Evolutionary conservation across 148 eudicot species (phyloP).

Genomic region (Vaccinium myrtillus): DNA sequence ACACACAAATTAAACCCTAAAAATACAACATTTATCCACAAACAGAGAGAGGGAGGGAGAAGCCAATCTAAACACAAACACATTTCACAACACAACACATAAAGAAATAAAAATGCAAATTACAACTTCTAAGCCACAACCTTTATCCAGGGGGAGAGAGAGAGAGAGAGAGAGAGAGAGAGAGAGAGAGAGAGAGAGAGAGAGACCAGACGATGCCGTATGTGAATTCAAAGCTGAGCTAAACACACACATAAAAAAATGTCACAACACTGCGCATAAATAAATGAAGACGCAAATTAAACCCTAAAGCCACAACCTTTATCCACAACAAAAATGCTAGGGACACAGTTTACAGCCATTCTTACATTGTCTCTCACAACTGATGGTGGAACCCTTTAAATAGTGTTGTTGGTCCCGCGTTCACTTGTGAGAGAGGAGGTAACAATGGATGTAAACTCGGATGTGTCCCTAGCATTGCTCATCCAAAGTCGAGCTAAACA

Average conservation of each 20-base stretch:
- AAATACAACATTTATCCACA: background rate
- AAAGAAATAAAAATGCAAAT: background rate
- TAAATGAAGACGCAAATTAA: background rate
- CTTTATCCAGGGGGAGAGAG: no score
- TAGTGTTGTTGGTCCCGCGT: no score
- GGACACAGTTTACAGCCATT: no score
- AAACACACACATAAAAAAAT: constrained; percentile 10
- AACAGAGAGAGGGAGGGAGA: background rate
- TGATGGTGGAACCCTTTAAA: no score
- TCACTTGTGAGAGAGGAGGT: no score
- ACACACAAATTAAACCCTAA: background rate
- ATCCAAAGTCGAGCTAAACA: constrained; percentile 58
- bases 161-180: no score
- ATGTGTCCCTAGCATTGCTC: no score
- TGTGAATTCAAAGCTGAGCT: constrained; percentile 69
- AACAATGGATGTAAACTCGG: no score
- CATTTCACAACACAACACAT: background rate
- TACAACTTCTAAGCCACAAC: background rate
- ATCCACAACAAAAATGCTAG: background rate
- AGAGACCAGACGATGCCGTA: constrained; percentile 80
- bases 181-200: background rate
- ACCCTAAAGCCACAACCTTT: background rate
- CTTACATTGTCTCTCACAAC: no score
- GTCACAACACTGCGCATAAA: background rate
- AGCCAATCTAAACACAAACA: background rate